Conservation (phyloP, 2,329 filamentous ascomycete genomes). For the Aspergillus luchuensis region DNA sequence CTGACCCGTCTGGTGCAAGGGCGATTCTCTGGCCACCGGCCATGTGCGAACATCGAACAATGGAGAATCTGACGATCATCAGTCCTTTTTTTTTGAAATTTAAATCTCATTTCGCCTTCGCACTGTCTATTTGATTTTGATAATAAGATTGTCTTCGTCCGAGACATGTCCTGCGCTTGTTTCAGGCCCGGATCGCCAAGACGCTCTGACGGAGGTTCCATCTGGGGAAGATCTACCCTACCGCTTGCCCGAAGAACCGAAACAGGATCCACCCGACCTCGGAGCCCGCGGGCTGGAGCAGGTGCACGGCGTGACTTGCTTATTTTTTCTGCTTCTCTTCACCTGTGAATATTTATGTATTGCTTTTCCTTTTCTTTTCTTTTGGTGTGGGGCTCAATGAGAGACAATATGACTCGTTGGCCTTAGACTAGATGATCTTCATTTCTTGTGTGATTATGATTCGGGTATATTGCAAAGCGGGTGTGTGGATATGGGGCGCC, state of each 20-base stretch:
- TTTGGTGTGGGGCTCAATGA: conserved; percentile 13
- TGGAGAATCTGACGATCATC: conserved; percentile 19
- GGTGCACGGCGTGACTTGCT: conserved; percentile 10
- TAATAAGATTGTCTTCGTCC: not conserved
- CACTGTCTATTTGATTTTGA: conserved; percentile 13
- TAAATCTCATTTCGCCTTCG: conserved; percentile 10
- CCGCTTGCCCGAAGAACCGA: conserved; percentile 1
- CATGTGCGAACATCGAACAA: conserved; percentile 7
- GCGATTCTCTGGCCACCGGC: not conserved
- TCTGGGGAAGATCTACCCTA: not conserved
- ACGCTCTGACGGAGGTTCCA: not conserved
- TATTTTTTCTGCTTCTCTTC: conserved; percentile 18
- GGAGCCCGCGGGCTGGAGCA: not conserved
- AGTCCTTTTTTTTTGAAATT: conserved; percentile 15
- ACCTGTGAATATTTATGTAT: conserved; percentile 24
- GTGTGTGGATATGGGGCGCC: conserved; percentile 14
- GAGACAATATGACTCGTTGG: conserved; percentile 22
- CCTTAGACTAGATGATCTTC: not conserved
- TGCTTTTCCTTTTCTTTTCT: not conserved
- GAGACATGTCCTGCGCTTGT: not conserved
- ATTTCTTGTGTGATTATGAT: conserved; percentile 11
- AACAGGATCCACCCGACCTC: not conserved
- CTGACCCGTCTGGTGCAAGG: not conserved
- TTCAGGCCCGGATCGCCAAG: conserved; percentile 7
- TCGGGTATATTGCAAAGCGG: conserved; percentile 1